Evolutionary conservation across 2,329 filamentous ascomycete genomes (phyloP).

Genomic region (Alternaria sp.): DNA sequence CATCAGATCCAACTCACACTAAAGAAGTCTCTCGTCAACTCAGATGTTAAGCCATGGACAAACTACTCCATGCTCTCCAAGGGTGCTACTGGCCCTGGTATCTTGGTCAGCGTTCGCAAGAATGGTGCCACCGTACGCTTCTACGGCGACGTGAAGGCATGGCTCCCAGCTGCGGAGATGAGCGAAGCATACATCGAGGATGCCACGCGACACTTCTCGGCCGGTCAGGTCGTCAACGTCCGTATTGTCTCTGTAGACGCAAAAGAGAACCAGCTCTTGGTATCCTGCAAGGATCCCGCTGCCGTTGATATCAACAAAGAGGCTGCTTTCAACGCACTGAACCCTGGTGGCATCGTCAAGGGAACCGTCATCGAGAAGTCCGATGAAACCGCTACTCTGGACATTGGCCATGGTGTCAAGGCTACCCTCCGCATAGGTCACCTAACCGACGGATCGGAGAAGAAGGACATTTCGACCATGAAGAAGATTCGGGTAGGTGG

Average conservation of each 20-base stretch:
- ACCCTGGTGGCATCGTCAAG: conserved; percentile 75
- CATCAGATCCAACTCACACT: conserved; percentile 84
- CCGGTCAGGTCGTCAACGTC: conserved; percentile 90
- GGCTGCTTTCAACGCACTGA: conserved; percentile 73
- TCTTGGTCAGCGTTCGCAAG: conserved; percentile 79
- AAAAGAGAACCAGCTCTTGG: conserved; percentile 73
- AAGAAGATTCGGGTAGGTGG: conserved; percentile 87
- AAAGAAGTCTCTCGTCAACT: conserved; percentile 94
- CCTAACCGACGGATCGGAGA: conserved; percentile 80
- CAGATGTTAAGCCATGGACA: conserved; percentile 79
- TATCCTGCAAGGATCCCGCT: conserved; percentile 91
- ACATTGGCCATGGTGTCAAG: conserved; percentile 77
- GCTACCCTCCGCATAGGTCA: conserved; percentile 79
- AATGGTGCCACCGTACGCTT: conserved; percentile 91
- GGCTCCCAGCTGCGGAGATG: conserved; percentile 94
- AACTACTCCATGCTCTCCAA: conserved; percentile 75
- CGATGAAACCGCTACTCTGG: conserved; percentile 63
- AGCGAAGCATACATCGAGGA: conserved; percentile 95
- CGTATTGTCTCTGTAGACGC: conserved; percentile 83
- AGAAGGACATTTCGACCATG: conserved; percentile 77
- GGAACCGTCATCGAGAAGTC: conserved; percentile 67
- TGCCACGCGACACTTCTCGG: conserved; percentile 84
- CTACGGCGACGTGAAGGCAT: conserved; percentile 82
- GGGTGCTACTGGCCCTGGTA: conserved; percentile 82
- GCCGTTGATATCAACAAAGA: conserved; percentile 80